Percentiles rank a stretch among this genome's conserved stretches.
phyloP scores from a whole-genome alignment of 352 stramenopile genomes.

The Phytophthora pini region DNA sequence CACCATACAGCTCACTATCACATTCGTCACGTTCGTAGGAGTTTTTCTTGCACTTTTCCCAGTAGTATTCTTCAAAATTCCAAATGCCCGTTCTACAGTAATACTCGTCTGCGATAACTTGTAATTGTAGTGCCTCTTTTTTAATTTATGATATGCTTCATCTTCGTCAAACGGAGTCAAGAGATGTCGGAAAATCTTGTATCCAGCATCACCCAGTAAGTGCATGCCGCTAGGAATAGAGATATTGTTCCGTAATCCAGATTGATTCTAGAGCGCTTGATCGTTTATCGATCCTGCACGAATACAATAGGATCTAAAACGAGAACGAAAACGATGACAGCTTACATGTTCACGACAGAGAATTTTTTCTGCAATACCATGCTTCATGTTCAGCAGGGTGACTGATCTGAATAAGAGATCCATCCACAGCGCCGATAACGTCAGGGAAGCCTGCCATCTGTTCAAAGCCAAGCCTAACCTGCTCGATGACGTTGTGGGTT shows the following conservation, averaged over 20 bases:
- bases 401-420: conserved; percentile 13
- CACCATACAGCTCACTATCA: conserved; percentile 18
- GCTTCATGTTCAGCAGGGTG: conserved; percentile 14
- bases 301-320: conserved; percentile 8
- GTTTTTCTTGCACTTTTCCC: conserved; percentile 9
- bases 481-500: no score
- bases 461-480: background rate
- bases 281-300: conserved; percentile 21
- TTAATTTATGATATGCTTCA: background rate
- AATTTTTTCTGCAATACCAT: conserved; percentile 28
- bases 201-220: conserved; percentile 8
- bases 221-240: background rate
- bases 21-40: conserved; percentile 8
- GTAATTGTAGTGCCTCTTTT: conserved; percentile 20
- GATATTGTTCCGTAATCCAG: conserved; percentile 8
- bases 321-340: conserved; percentile 29
- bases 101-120: conserved; percentile 15
- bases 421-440: conserved; percentile 7
- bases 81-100: conserved; percentile 26
- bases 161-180: conserved; percentile 18
- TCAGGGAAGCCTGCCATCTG: conserved; percentile 16
- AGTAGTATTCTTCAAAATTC: conserved; percentile 15
- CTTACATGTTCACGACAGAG: conserved; percentile 28
- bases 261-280: conserved; percentile 24
- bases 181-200: conserved; percentile 17